Evolutionary conservation across 371 early-diverging fungal genomes (phyloP).

Genomic region (Dinochytrium kinnereticum): DNA sequence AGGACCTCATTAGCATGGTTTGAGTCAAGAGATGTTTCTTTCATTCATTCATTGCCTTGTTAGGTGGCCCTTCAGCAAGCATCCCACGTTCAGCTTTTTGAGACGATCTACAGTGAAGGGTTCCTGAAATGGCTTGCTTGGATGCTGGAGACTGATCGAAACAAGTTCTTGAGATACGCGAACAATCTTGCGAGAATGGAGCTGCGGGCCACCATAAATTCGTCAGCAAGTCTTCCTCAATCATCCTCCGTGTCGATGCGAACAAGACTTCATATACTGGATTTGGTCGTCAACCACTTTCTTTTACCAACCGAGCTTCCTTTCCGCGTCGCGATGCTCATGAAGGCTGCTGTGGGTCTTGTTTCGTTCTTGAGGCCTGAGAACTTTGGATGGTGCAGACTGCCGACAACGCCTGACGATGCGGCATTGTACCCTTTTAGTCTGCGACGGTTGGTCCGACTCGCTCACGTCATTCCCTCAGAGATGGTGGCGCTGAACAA

Average conservation of each 20-base stretch:
- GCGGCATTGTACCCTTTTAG: neutral
- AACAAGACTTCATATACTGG: neutral
- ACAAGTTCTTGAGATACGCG: neutral
- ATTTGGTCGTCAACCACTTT: conserved; percentile 1
- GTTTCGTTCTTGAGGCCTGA: neutral
- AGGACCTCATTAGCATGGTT: neutral
- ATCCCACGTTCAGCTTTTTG: conserved; percentile 6
- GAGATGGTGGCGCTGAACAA: neutral
- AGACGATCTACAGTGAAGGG: neutral
- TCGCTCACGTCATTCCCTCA: neutral
- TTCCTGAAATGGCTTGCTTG: conserved; percentile 13
- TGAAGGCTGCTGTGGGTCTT: neutral
- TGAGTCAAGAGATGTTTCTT: neutral
- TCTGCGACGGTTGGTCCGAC: neutral
- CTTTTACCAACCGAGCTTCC: neutral
- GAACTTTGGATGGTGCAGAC: neutral
- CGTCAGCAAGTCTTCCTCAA: neutral
- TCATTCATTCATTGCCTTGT: neutral
- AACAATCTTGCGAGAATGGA: neutral
- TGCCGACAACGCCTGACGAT: too few species aligned
- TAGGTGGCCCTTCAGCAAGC: conserved; percentile 5
- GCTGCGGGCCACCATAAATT: neutral
- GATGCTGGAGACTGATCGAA: conserved; percentile 5
- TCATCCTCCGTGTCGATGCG: neutral
- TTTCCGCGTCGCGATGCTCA: neutral